These are phyloP conservation scores for Caulochytrium protostelioides DNA, from an alignment of 371 early-diverging fungal genomes.

Conservation along the genomic window DNA sequence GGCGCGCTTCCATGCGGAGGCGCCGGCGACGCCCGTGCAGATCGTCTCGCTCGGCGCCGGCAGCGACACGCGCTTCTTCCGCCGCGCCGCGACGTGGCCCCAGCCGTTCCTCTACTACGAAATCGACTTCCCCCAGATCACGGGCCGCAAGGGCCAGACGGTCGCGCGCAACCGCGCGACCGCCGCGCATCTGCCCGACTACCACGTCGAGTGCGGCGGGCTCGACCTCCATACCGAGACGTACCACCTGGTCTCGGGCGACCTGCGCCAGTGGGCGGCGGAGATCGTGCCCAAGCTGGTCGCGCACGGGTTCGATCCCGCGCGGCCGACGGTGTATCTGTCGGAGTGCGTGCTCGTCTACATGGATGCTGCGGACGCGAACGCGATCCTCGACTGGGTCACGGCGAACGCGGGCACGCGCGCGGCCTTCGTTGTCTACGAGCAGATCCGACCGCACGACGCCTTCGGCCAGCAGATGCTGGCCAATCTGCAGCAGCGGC, in stretches of 20 bases:
- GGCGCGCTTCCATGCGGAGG: conserved; percentile 13
- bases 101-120: conserved; percentile 47
- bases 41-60: conserved; percentile 78
- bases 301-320: conserved; percentile 44
- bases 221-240: conserved; percentile 38
- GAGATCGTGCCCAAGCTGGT: conserved; percentile 32
- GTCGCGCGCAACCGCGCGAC: no score
- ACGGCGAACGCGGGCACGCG: conserved; percentile 17
- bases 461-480: conserved; percentile 82
- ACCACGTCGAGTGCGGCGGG: conserved; percentile 38
- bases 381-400: conserved; percentile 46
- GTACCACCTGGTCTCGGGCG: conserved; percentile 57
- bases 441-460: conserved; percentile 74
- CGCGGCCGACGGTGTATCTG: conserved; percentile 60
- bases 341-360: conserved; percentile 88
- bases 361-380: conserved; percentile 38
- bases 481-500: conserved; percentile 44
- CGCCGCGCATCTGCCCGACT: no score
- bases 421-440: conserved; percentile 53
- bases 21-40: conserved; percentile 27
- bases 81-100: conserved; percentile 28
- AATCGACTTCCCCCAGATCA: conserved; percentile 75
- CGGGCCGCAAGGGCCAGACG: conserved; percentile 44
- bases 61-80: conserved; percentile 76
- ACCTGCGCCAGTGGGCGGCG: conserved; percentile 42